Base-by-base conservation (phyloP, 2,329 filamentous ascomycete genomes). In the Colletotrichum sp. region DNA sequence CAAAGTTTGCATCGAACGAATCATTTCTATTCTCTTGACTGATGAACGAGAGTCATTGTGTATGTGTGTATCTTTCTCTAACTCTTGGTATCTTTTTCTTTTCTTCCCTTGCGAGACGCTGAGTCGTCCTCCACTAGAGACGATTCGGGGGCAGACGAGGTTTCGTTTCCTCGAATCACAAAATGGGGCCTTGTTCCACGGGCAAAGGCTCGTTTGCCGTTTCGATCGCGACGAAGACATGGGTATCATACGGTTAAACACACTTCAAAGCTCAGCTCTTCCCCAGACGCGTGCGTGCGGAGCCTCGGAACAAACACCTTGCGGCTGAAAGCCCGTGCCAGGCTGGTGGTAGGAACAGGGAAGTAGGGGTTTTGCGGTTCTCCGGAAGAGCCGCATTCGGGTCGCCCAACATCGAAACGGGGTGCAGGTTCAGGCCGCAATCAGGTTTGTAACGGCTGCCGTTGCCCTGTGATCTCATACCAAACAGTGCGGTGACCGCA, bases 201-300 rank as follows among this genome's bases (percentile, higher is more conserved):
- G 38, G 48, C 43, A 52, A 52, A 9, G 56, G 12, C 43, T 30
- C 62, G 32, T 34, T 67, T 72, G 72, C 21, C 48, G 24, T 38
- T 72, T 26, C 48, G 30, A 30, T 72, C 21, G 30, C 32, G 61
- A 73, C 43, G 36, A 58, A 21, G 43, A 34, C 24, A 73, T 32
- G 73, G 73, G 73, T 75, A 75, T 75, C 73, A 75, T 64, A 73
- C 58, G 63, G 64, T 75, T 36, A 55, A 59, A 28, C 48, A 68
- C 56, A 62, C 55, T 30, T n/a, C 32, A 30, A 59, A 56, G 63
- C 43, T 63, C n/a, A n/a, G 21, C 34, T 32, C 21, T 58, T 69
- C 30, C 26, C 43, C 7, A 16, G 24, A 13, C n/a, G n/a, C 43
- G 43, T 52, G 43, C 43, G 26, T n/a, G 34, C 18, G n/a, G 43